These are phyloP conservation scores for Hericium rajendrae DNA, from an alignment of 768 basidiomycete species.

Conservation along the genomic window DNA sequence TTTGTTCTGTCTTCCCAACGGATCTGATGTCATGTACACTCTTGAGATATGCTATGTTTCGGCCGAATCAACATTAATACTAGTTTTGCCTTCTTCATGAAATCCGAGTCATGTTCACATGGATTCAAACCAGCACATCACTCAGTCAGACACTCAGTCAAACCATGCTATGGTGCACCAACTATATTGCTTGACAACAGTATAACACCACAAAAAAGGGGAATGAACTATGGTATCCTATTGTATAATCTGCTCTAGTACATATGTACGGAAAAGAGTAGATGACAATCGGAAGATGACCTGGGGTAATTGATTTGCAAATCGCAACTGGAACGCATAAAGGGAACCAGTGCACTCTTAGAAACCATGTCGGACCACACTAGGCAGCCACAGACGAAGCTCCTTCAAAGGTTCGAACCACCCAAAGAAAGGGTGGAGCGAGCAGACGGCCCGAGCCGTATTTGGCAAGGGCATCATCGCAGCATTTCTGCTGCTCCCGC, in stretches of 20 bases:
- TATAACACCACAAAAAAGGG: not conserved
- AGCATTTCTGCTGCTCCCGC: no score
- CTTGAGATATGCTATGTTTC: no score
- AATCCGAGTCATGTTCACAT: not conserved
- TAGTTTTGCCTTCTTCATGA: not conserved
- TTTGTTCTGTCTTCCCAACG: no score
- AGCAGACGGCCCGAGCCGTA: no score
- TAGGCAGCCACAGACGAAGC: no score
- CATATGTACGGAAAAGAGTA: not conserved
- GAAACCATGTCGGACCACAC: no score
- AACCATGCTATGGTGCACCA: not conserved
- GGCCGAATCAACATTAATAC: not conserved
- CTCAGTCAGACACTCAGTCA: no score
- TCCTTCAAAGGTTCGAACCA: no score
- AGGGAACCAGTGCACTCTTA: no score
- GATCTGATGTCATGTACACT: no score
- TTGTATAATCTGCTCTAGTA: not conserved
- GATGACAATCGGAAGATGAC: not conserved
- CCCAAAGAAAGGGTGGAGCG: no score
- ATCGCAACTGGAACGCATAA: not conserved
- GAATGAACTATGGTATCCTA: not conserved
- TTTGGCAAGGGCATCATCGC: no score
- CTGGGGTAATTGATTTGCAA: not conserved
- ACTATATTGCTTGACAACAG: not conserved
- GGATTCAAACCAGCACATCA: not conserved